phyloP scores from a whole-genome alignment of 768 basidiomycete species.

The Hortiboletus campestris region DNA sequence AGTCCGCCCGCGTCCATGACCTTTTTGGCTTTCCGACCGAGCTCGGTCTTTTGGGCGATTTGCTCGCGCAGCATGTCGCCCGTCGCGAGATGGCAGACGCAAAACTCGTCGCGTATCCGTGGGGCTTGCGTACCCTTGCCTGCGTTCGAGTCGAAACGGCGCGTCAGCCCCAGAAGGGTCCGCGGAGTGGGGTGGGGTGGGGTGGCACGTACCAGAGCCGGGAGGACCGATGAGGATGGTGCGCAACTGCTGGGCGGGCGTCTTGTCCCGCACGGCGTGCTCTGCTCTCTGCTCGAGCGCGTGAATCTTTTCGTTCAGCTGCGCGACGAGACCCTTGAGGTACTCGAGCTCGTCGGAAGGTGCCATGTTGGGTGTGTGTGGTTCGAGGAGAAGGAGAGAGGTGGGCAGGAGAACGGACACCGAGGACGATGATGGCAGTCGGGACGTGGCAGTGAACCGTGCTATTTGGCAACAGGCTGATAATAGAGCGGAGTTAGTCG shows the following conservation, averaged over 20 bases:
- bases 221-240: slow-evolving; percentile 96
- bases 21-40: slow-evolving; percentile 93
- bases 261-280: slow-evolving; percentile 40
- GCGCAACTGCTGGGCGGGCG: slow-evolving; percentile 77
- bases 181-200: too few species aligned
- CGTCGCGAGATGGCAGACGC: slow-evolving; percentile 96
- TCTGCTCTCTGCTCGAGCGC: slow-evolving; percentile 72
- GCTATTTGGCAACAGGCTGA: too few species aligned
- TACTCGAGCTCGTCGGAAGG: slow-evolving; percentile 84
- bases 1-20: slow-evolving; percentile 97
- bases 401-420: not conserved
- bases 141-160: slow-evolving; percentile 29
- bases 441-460: too few species aligned
- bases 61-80: slow-evolving; percentile 99
- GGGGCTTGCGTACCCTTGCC: slow-evolving; percentile 99
- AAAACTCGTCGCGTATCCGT: slow-evolving; percentile 86
- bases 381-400: not conserved
- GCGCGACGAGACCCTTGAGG: slow-evolving; percentile 87
- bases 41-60: slow-evolving; percentile 78
- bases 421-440: not conserved
- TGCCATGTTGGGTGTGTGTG: slow-evolving; percentile 48
- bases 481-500: slow-evolving; percentile 19
- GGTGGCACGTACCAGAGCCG: slow-evolving; percentile 74
- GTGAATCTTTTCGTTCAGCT: slow-evolving; percentile 88
- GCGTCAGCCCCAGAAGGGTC: not conserved